Base-by-base conservation (phyloP, 306 rosid species). In the Vigna reflexopilosa region DNA sequence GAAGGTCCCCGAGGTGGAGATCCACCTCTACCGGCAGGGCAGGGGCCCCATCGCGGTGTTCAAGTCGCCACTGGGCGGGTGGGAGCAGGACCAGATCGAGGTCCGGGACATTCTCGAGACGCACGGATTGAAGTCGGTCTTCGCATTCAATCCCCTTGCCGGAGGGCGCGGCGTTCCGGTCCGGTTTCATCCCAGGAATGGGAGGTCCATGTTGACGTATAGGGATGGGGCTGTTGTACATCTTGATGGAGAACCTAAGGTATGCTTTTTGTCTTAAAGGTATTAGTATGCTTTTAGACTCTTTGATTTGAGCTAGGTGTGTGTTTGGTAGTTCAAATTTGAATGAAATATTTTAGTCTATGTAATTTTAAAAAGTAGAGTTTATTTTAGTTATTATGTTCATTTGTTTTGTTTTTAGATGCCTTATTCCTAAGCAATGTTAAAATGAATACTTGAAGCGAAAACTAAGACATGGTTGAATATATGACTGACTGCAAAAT, bases 201-300 rank as follows among this genome's bases (percentile, higher is more conserved):
- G 98, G 30, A 87, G 98, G 76, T 92, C 98, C 1, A 4, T 89
- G 4, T 75, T 92, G 84, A 65, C 73, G 17, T 95, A 95, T 40
- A 88, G 59, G 67, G 91, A 89, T 76, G 98, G 93, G 38, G 81
- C 91, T 4, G 87, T 77, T 28, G 66, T 95, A 55, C 67, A 68
- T 71, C 77, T 94, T 14, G 98, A 94, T 69, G 98, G 97, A 59
- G 97, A 92, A 79, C 98, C 97, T 11, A 85, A 84, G 98, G 98
- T 92, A 14, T 32, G 34, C 1, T 45, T 22, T 19, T 34, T 34
- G 1, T 10, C 5, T 36, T 38, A 20, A 55, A 55, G 12, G 0
- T 8, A 4, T 13, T 32, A 40, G 11, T 40, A 40, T 9, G 12
- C 3, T 9, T 42, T 9, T 42, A 42, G 47, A 9, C 9, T 9